Evolutionary conservation across 2,329 filamentous ascomycete genomes (phyloP).

Genomic region (Orbilia brochopaga): DNA sequence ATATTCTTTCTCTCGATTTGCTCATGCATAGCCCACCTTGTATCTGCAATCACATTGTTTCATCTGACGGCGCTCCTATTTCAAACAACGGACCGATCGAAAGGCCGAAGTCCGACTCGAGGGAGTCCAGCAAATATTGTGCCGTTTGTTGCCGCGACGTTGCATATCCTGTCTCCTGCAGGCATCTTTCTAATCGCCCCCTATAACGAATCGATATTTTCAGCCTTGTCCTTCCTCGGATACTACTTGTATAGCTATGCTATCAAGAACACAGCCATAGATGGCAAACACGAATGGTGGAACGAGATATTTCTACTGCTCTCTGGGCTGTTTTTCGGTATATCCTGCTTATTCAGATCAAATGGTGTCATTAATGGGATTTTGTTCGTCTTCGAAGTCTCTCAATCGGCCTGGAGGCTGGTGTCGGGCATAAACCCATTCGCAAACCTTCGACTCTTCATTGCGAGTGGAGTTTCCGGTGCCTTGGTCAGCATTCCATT

Average conservation of each 20-base stretch:
- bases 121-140: conserved; percentile 58
- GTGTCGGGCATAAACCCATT: conserved; percentile 53
- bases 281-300: conserved; percentile 51
- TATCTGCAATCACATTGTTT: conserved; percentile 76
- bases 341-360: conserved; percentile 76
- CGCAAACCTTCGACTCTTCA: conserved; percentile 63
- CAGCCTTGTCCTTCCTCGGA: conserved; percentile 76
- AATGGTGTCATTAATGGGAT: conserved; percentile 86
- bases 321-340: conserved; percentile 72
- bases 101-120: neutral
- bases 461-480: conserved; percentile 70
- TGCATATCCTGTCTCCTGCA: conserved; percentile 85
- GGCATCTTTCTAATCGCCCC: conserved; percentile 88
- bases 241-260: conserved; percentile 70
- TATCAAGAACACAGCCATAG: conserved; percentile 56
- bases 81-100: conserved; percentile 43
- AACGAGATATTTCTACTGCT: conserved; percentile 64
- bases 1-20: conserved; percentile 68
- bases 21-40: conserved; percentile 75
- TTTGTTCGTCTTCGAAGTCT: conserved; percentile 71
- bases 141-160: conserved; percentile 71
- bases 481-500: conserved; percentile 69
- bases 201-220: conserved; percentile 80
- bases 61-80: conserved; percentile 68
- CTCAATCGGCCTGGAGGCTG: conserved; percentile 46